phyloP scores from a whole-genome alignment of 345 rosid genomes.

The Eucalyptus pumila region DNA sequence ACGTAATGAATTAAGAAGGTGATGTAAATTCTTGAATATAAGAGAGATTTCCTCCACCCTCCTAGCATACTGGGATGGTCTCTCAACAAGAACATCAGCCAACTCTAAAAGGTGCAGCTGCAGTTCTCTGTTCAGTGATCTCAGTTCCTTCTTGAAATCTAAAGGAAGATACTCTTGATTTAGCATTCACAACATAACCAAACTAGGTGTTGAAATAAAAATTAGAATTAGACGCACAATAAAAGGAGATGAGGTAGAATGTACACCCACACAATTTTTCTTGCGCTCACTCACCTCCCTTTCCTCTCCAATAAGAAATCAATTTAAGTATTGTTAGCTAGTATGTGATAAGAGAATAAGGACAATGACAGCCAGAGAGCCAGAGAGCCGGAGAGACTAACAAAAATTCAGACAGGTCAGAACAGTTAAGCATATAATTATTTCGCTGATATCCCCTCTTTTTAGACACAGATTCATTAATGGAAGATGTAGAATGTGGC shows the following conservation, averaged over 20 bases:
- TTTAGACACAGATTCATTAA: not conserved
- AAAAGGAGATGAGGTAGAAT: not conserved
- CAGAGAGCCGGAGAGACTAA: not conserved
- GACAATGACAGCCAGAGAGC: not conserved
- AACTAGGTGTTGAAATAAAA: not conserved
- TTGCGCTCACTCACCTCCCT: not conserved
- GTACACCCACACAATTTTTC: not conserved
- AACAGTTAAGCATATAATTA: not conserved
- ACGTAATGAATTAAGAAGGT: slow-evolving; percentile 87
- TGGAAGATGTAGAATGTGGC: not conserved
- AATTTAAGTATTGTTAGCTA: not conserved
- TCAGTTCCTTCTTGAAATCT: slow-evolving; percentile 86
- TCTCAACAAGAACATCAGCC: slow-evolving; percentile 90
- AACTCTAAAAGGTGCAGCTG: slow-evolving; percentile 89
- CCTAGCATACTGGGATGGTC: slow-evolving; percentile 95
- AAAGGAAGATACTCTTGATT: not conserved
- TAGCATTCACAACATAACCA: not conserved
- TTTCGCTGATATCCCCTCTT: not conserved
- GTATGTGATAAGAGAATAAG: not conserved
- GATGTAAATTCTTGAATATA: slow-evolving; percentile 88
- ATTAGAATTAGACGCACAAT: not conserved
- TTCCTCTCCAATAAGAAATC: not conserved
- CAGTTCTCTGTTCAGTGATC: slow-evolving; percentile 69
- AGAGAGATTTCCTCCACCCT: slow-evolving; percentile 86
- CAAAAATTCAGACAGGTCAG: not conserved